phyloP scores from a whole-genome alignment of 73 alveolate genomes.

The Strombidium stylifer region DNA sequence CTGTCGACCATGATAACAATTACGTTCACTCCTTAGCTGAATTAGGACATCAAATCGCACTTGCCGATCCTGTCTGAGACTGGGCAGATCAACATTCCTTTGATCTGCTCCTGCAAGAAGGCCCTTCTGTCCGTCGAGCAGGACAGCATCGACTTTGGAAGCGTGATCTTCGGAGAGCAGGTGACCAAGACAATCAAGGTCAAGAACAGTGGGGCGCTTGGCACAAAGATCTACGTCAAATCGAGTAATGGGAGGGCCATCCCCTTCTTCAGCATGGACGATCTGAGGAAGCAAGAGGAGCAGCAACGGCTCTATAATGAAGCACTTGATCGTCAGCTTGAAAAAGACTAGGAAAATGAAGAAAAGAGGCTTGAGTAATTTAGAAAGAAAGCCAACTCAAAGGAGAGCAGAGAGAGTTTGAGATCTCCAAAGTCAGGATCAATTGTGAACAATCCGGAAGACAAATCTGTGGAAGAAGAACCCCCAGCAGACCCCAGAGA shows the following conservation, averaged over 20 bases:
- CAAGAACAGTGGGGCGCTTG: slow-evolving; percentile 89
- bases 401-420: neutral
- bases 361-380: neutral
- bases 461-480: slow-evolving; percentile 32
- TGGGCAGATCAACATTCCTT: slow-evolving; percentile 90
- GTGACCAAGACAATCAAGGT: slow-evolving; percentile 64
- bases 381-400: neutral
- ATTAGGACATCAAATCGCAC: slow-evolving; percentile 85
- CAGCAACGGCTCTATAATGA: neutral
- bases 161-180: slow-evolving; percentile 94
- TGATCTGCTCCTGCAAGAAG: slow-evolving; percentile 89
- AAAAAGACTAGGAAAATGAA: no score
- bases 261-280: slow-evolving; percentile 58
- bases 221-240: slow-evolving; percentile 69
- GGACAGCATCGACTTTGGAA: slow-evolving; percentile 86
- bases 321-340: neutral
- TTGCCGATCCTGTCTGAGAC: slow-evolving; percentile 93
- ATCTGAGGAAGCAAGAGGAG: slow-evolving; percentile 21
- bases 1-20: slow-evolving; percentile 91
- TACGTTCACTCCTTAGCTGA: slow-evolving; percentile 92
- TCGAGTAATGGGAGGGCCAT: slow-evolving; percentile 65
- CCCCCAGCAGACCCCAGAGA: slow-evolving; percentile 6
- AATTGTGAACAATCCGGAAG: slow-evolving; percentile 44
- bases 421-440: slow-evolving; percentile 1
- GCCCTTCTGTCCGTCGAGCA: slow-evolving; percentile 82